A percentile compares a stretch with the other conserved stretches of the same genome.
These are phyloP conservation scores for Seiridium cupressi DNA, from an alignment of 2,329 filamentous ascomycete species.

Conservation along the genomic window DNA sequence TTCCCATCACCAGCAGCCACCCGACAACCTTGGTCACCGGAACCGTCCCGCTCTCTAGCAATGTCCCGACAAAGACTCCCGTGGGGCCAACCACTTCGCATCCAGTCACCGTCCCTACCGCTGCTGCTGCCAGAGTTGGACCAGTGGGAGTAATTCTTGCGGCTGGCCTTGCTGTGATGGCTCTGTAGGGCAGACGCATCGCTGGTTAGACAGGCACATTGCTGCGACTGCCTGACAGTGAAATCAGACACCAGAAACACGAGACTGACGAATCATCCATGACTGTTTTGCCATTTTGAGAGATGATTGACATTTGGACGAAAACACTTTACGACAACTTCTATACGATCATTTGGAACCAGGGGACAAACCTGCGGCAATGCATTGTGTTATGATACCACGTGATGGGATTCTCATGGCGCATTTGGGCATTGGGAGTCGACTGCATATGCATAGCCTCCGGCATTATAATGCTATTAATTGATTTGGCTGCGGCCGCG, in stretches of 20 bases:
- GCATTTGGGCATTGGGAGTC: conserved; percentile 13
- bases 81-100: conserved; percentile 21
- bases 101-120: conserved; percentile 30
- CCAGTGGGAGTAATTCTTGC: conserved; percentile 34
- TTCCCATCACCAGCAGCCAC: conserved; percentile 2
- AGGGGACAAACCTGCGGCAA: conserved; percentile 10
- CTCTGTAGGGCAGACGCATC: conserved; percentile 26
- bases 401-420: conserved; percentile 14
- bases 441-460: neutral
- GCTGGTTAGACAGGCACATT: conserved; percentile 5
- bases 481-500: neutral
- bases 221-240: neutral
- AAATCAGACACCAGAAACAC: neutral
- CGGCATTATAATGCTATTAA: neutral
- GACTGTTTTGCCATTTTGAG: conserved; percentile 4
- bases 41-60: neutral
- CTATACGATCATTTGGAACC: conserved; percentile 22
- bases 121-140: conserved; percentile 33
- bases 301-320: conserved; percentile 15
- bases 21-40: conserved; percentile 10
- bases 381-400: conserved; percentile 14
- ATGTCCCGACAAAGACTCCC: conserved; percentile 20
- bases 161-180: conserved; percentile 36
- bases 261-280: too few species aligned
- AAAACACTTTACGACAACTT: conserved; percentile 16